Conservation (phyloP, 2,329 filamentous ascomycete genomes). For the Xylariaceae sp. region DNA sequence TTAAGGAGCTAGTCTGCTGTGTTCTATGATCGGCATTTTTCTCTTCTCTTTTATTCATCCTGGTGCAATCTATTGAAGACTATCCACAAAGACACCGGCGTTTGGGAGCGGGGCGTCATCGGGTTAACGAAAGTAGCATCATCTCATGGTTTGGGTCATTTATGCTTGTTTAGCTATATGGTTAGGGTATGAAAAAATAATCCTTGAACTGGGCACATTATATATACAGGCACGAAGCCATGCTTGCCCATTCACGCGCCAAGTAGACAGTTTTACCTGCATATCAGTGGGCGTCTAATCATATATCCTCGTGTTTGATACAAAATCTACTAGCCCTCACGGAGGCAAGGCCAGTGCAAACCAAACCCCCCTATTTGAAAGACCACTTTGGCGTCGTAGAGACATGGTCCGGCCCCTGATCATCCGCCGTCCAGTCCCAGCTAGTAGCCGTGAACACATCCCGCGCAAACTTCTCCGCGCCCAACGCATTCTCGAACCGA, state of each 20-base stretch:
- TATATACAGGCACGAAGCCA: conserved; percentile 14
- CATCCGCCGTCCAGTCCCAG: conserved; percentile 59
- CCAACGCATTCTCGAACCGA: conserved; percentile 46
- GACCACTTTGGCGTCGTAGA: conserved; percentile 28
- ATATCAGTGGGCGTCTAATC: not conserved
- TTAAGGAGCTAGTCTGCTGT: conserved; percentile 67
- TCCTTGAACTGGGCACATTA: conserved; percentile 3
- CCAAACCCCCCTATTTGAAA: conserved; percentile 11
- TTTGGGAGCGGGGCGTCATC: conserved; percentile 20
- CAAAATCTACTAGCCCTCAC: no score
- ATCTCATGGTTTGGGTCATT: conserved; percentile 10
- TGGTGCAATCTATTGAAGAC: conserved; percentile 2
- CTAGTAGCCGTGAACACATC: conserved; percentile 51
- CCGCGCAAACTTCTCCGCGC: conserved; percentile 48
- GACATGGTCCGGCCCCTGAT: conserved; percentile 26
- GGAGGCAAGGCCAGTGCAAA: not conserved
- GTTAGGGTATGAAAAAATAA: conserved; percentile 1
- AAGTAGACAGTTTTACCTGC: not conserved
- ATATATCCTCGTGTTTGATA: not conserved
- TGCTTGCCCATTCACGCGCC: not conserved
- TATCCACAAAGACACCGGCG: conserved; percentile 18
- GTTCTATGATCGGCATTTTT: not conserved
- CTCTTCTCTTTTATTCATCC: no score
- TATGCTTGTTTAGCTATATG: conserved; percentile 3
- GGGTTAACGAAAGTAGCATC: conserved; percentile 12